Evolutionary conservation across 371 early-diverging fungal genomes (phyloP), one percentile per base, ranked within the genome.

Genomic region (Capillidium rhysosporum): DNA sequence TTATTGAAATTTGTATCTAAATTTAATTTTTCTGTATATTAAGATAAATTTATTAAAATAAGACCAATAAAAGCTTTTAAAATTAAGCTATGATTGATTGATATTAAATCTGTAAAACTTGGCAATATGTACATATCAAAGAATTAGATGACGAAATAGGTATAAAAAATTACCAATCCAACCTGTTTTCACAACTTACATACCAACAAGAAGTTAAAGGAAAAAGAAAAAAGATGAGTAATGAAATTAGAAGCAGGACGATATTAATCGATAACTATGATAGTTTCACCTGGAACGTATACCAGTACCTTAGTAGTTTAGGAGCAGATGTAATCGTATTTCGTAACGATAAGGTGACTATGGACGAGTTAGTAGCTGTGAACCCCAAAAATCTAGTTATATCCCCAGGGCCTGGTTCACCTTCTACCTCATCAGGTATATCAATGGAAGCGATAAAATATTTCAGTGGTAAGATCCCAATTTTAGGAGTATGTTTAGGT

Each of bases 231-330:
- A 34, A 34, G 34, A 34, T 34, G 34, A 12, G 4, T 12, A 12
- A 34, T 12, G 34, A 12, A 7, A 34, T 12, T 4, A 43, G 21
- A 43, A 43, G 14, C 8, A n/a, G 14, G 29, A 84, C 86, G 18
- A 56, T 95, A 40, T 74, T 95, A 60, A 91, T 96, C 55, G 96
- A 96, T 72, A 93, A 93, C 65, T 96, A 92, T 77, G 97, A 96
- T 72, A 83, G 84, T 61, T 97, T 97, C 60, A 92, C 93, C 31
- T 97, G 89, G 80, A 97, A 97, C 67, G 79, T 97, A 41, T 94
- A 92, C 66, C 92, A 93, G 68, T 89, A 83, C 58, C 74, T 97
- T 14, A 78, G 79, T 54, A 75, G 79, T 51, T 79, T 89, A 18
- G 95, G 95, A 3, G 97, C 92, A 3, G 65, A 89, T 38, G 94